A percentile compares a stretch with the other conserved stretches of the same genome.
Evolutionary conservation across 352 stramenopile genomes (phyloP).

Genomic region (Phytopythium mirpurense): DNA sequence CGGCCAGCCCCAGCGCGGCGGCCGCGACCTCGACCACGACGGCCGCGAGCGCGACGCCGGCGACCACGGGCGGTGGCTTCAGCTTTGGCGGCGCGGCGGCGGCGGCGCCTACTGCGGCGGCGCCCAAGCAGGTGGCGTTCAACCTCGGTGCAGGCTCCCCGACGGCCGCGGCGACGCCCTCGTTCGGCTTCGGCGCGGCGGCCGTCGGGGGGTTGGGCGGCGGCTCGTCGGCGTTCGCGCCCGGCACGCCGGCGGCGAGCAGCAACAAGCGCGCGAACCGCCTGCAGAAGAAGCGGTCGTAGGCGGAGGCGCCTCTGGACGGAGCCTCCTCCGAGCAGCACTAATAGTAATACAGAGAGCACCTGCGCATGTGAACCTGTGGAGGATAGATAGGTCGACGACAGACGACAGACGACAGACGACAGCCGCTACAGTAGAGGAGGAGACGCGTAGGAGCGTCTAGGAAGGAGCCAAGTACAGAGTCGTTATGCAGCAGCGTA

Average conservation of each 20-base stretch:
- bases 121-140: conserved; percentile 63
- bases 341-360: conserved; percentile 4
- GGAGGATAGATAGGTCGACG: background rate
- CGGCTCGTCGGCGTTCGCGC: conserved; percentile 40
- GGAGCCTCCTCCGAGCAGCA: background rate
- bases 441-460: too few species aligned
- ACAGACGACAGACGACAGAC: background rate
- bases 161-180: conserved; percentile 7
- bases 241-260: conserved; percentile 11
- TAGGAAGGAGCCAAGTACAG: background rate
- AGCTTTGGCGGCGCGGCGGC: conserved; percentile 12
- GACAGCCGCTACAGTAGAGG: too few species aligned
- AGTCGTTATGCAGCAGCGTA: background rate
- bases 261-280: conserved; percentile 31
- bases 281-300: conserved; percentile 46
- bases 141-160: conserved; percentile 31
- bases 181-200: conserved; percentile 28
- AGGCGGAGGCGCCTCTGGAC: too few species aligned
- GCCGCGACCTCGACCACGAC: conserved; percentile 3
- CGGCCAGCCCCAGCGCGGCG: conserved; percentile 10
- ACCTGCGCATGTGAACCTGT: background rate
- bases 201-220: conserved; percentile 39
- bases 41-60: conserved; percentile 1
- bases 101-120: conserved; percentile 9
- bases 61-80: conserved; percentile 13